These are phyloP conservation scores for Mycena pura DNA, from an alignment of 768 basidiomycete species.

Conservation along the genomic window DNA sequence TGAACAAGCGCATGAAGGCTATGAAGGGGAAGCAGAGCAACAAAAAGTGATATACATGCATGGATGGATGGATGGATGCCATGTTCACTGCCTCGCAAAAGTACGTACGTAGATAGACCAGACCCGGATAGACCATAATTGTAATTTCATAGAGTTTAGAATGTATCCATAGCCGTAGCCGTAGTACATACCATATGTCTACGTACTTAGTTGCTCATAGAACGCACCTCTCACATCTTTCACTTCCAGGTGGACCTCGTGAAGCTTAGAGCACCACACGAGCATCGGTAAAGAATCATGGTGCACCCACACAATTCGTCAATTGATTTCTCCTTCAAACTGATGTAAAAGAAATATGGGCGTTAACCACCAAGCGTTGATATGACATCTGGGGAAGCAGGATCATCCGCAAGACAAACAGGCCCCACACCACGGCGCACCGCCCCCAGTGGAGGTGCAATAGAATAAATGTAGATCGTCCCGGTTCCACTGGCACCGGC, in stretches of 20 bases:
- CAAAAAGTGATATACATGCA: constrained; percentile 27
- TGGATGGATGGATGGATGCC: no score
- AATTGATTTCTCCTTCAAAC: background rate
- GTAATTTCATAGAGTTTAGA: no score
- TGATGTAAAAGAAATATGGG: background rate
- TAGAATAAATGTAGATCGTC: constrained; percentile 16
- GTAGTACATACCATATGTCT: no score
- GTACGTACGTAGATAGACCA: background rate
- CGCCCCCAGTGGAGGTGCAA: background rate
- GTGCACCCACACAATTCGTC: no score
- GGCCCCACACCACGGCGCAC: background rate
- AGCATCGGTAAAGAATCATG: no score
- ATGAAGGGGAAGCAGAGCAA: constrained; percentile 27
- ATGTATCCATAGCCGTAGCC: background rate
- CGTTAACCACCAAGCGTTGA: constrained; percentile 4
- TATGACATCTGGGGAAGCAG: constrained; percentile 8
- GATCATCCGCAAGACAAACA: background rate
- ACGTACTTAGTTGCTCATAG: background rate
- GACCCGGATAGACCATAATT: background rate
- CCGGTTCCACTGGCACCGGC: background rate
- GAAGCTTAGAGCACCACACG: no score
- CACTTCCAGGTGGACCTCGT: no score
- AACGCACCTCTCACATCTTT: background rate
- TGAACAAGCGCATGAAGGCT: constrained; percentile 40
- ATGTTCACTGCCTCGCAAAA: no score